These are phyloP conservation scores for Alternaria sp. DNA, from an alignment of 2,329 filamentous ascomycete genomes.

Conservation along the genomic window DNA sequence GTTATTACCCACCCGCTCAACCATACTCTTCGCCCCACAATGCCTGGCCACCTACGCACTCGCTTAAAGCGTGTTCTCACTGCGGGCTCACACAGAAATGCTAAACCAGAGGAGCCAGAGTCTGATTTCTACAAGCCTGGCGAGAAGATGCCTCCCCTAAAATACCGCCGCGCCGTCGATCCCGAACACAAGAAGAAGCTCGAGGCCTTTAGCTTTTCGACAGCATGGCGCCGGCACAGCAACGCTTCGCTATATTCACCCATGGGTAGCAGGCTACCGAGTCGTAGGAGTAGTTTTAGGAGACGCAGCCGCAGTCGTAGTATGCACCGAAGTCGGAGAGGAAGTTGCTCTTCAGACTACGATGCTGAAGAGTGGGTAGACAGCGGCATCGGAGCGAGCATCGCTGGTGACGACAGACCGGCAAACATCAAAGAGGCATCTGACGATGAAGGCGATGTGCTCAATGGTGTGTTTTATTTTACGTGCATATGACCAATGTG, in stretches of 20 bases:
- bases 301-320: slow-evolving; percentile 45
- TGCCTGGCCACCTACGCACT: slow-evolving; percentile 56
- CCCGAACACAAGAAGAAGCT: slow-evolving; percentile 61
- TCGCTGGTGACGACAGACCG: slow-evolving; percentile 42
- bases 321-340: slow-evolving; percentile 43
- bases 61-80: slow-evolving; percentile 57
- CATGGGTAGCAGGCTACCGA: slow-evolving; percentile 59
- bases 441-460: slow-evolving; percentile 57
- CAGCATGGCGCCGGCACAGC: slow-evolving; percentile 58
- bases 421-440: slow-evolving; percentile 54
- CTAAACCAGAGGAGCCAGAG: slow-evolving; percentile 50
- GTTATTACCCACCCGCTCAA: slow-evolving; percentile 1
- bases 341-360: slow-evolving; percentile 47
- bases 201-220: slow-evolving; percentile 58
- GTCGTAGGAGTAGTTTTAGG: slow-evolving; percentile 48
- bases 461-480: slow-evolving; percentile 53
- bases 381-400: slow-evolving; percentile 49
- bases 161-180: slow-evolving; percentile 59
- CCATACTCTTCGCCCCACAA: slow-evolving; percentile 28
- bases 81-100: slow-evolving; percentile 40
- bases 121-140: slow-evolving; percentile 60
- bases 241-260: slow-evolving; percentile 58
- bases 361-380: slow-evolving; percentile 53
- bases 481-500: slow-evolving; percentile 9
- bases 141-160: slow-evolving; percentile 61